Base-by-base conservation (phyloP, 805 yeast genomes). In the Candida anglica region DNA sequence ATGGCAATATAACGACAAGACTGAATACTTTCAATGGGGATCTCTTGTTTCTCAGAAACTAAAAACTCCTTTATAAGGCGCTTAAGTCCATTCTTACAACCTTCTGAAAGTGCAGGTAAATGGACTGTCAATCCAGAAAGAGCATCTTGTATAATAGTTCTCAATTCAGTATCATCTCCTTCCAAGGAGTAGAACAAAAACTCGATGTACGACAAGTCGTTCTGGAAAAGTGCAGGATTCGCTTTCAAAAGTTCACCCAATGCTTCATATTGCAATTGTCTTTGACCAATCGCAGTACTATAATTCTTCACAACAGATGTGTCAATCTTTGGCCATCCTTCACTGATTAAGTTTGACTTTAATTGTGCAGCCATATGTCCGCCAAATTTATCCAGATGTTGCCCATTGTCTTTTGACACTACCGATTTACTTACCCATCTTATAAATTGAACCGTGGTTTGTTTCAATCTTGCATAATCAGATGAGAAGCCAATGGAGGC, bases 221-320 rank as follows among this genome's bases (percentile, higher is more conserved):
- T 45, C 2, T 60, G 38, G 20, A 79, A 54, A 14, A 64, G 51
- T 1, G 51, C 44, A 1, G 74, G 64, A 25, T 71, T 63, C 21
- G 71, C 66, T 36, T 71, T 66, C 32, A 83, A 50, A 6, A 89
- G 65, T 15, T 77, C 70, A 2, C 95, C 93, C 16, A 89, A 55
- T 0, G 94, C 80, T 52, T 86, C 95, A 49, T 86, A 89, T 44
- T 84, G 86, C 24, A 69, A 57, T 46, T 73, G 71, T 44, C 93
- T 69, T 43, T 75, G 80, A 4, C 57, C 44, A 2, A 74, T 28
- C 10, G 54, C 46, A 1, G 50, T 39, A 2, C 66, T 46, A 28
- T 58, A 63, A 34, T 63, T 60, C 11, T 63, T 60, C 9, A 66
- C 62, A 2, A 60, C 63, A 2, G 55, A 39, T 1, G 42, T 19